These are phyloP conservation scores for Pseudonectria foliicola DNA, from an alignment of 2,329 filamentous ascomycete genomes.

Conservation along the genomic window DNA sequence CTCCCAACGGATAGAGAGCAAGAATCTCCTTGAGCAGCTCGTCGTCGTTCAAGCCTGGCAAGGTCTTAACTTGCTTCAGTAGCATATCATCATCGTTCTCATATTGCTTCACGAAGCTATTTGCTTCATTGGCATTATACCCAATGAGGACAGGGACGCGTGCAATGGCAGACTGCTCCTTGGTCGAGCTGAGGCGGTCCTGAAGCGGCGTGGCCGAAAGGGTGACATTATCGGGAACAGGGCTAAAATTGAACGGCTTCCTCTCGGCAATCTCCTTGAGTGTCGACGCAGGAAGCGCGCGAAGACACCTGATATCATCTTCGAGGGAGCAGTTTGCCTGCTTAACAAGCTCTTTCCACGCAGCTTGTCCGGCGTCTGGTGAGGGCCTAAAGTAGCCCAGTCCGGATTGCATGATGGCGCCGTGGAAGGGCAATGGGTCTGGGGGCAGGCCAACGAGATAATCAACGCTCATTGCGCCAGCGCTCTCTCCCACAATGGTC, in stretches of 20 bases:
- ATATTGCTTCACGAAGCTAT: neutral
- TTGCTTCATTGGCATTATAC: constrained; percentile 17
- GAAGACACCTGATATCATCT: constrained; percentile 15
- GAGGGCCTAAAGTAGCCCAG: constrained; percentile 6
- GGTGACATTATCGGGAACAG: constrained; percentile 17
- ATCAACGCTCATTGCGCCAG: constrained; percentile 50
- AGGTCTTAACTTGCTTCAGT: neutral
- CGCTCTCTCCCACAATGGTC: constrained; percentile 46
- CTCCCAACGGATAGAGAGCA: constrained; percentile 10
- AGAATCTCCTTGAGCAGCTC: constrained; percentile 5
- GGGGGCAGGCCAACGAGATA: constrained; percentile 20
- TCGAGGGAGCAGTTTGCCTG: constrained; percentile 6
- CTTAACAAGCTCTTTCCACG: constrained; percentile 12
- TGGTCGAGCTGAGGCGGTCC: constrained; percentile 7
- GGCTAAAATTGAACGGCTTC: constrained; percentile 12
- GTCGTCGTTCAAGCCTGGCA: neutral
- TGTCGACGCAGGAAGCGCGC: constrained; percentile 9
- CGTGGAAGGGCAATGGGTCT: constrained; percentile 20
- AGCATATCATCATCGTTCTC: no score
- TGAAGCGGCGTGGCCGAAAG: constrained; percentile 10
- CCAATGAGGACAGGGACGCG: constrained; percentile 19
- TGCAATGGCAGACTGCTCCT: constrained; percentile 6
- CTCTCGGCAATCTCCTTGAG: constrained; percentile 13
- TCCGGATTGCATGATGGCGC: constrained; percentile 22
- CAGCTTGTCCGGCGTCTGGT: neutral